These are phyloP conservation scores for Penstemon newberryi DNA, from an alignment of 257 asterid species.

Conservation along the genomic window DNA sequence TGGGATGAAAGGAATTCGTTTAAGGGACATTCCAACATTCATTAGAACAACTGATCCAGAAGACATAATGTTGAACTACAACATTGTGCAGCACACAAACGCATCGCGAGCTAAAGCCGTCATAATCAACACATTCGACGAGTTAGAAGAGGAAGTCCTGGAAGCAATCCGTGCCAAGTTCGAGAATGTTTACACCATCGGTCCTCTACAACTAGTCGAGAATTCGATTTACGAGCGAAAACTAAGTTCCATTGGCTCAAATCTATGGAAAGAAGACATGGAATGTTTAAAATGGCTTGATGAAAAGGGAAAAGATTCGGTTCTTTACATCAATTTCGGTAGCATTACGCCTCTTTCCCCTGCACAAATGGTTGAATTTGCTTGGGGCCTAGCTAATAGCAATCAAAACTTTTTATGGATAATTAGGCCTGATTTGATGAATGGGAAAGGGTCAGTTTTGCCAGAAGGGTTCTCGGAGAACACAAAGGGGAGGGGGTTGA, in stretches of 20 bases:
- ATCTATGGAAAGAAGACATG: slow-evolving; percentile 48
- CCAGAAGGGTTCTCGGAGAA: slow-evolving; percentile 38
- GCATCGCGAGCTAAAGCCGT: slow-evolving; percentile 38
- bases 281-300: slow-evolving; percentile 45
- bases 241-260: slow-evolving; percentile 29
- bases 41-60: slow-evolving; percentile 49
- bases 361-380: slow-evolving; percentile 41
- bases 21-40: slow-evolving; percentile 48
- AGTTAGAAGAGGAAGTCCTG: slow-evolving; percentile 40
- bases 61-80: slow-evolving; percentile 38
- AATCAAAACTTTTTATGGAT: slow-evolving; percentile 42
- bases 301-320: slow-evolving; percentile 25
- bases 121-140: slow-evolving; percentile 46
- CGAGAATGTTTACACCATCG: slow-evolving; percentile 32
- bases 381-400: slow-evolving; percentile 48
- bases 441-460: slow-evolving; percentile 31
- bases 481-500: slow-evolving; percentile 39
- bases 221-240: slow-evolving; percentile 19
- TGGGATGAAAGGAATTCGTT: slow-evolving; percentile 46
- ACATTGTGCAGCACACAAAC: slow-evolving; percentile 35
- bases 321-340: slow-evolving; percentile 46
- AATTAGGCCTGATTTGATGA: slow-evolving; percentile 45
- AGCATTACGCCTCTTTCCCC: slow-evolving; percentile 41
- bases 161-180: slow-evolving; percentile 35
- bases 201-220: slow-evolving; percentile 38